Conservation (phyloP, 1,139 yeast species). For the Zygoascus sp. region DNA sequence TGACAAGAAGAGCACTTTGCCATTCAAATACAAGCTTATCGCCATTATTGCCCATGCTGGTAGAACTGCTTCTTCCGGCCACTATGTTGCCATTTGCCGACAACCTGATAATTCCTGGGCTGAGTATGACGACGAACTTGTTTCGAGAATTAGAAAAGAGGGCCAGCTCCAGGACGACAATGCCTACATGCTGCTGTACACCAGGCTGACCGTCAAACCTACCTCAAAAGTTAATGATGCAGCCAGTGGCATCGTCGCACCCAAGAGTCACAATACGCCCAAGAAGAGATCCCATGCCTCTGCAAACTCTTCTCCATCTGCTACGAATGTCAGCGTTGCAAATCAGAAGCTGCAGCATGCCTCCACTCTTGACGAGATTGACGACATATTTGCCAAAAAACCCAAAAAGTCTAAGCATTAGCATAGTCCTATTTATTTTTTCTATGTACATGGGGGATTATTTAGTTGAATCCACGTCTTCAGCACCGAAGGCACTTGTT, state of each 20-base stretch:
- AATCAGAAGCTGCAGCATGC: no score
- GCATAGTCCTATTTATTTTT: constrained; percentile 10
- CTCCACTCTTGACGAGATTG: constrained; percentile 24
- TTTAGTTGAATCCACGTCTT: background rate
- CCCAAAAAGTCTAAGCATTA: constrained; percentile 8
- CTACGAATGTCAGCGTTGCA: no score
- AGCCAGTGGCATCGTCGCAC: no score
- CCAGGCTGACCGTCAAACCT: constrained; percentile 34
- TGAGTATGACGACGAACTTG: constrained; percentile 88
- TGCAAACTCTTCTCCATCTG: background rate
- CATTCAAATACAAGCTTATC: constrained; percentile 64
- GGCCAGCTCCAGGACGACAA: constrained; percentile 67
- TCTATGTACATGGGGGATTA: constrained; percentile 9
- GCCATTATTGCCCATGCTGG: constrained; percentile 94
- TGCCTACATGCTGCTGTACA: constrained; percentile 84
- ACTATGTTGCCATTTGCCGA: constrained; percentile 82
- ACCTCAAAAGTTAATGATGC: constrained; percentile 4
- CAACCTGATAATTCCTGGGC: constrained; percentile 88
- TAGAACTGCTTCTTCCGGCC: constrained; percentile 87
- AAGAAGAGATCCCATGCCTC: constrained; percentile 5
- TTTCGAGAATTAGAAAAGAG: constrained; percentile 61
- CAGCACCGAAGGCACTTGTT: background rate
- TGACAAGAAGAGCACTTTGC: constrained; percentile 21
- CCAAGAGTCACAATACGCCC: background rate
- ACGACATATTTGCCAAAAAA: constrained; percentile 25